Evolutionary conservation across 2,329 filamentous ascomycete genomes (phyloP).

Genomic region (Geosmithia putterillii): DNA sequence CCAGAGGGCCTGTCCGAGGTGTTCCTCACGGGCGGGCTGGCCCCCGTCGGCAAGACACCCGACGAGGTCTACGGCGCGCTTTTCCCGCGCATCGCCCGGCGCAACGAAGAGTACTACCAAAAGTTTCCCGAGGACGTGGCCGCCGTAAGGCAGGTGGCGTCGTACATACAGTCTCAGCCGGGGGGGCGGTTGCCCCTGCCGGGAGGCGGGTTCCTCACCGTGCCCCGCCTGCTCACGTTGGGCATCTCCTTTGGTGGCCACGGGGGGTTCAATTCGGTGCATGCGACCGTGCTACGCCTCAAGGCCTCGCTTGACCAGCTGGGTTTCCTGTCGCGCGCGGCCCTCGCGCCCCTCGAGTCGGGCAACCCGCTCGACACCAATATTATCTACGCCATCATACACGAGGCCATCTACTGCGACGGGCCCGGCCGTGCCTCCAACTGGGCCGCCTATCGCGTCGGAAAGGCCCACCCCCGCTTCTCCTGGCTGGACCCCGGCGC

Average conservation of each 20-base stretch:
- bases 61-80: conserved; percentile 66
- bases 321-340: conserved; percentile 61
- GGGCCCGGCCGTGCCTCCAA: conserved; percentile 47
- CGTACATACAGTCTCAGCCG: conserved; percentile 46
- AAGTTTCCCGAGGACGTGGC: conserved; percentile 77
- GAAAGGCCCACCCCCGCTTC: conserved; percentile 33
- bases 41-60: conserved; percentile 58
- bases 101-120: conserved; percentile 68
- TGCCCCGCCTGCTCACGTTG: conserved; percentile 62
- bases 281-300: conserved; percentile 59
- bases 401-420: conserved; percentile 81
- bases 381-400: conserved; percentile 75
- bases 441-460: conserved; percentile 63
- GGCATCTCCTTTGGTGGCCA: conserved; percentile 71
- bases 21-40: conserved; percentile 75
- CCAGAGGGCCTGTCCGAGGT: conserved; percentile 69
- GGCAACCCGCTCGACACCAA: conserved; percentile 60
- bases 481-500: conserved; percentile 29
- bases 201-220: conserved; percentile 59
- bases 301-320: conserved; percentile 64
- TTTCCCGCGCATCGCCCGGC: conserved; percentile 54
- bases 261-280: conserved; percentile 64
- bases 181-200: conserved; percentile 48
- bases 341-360: conserved; percentile 56
- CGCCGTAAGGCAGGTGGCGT: conserved; percentile 53